A percentile compares a stretch with the other conserved stretches of the same genome.
Evolutionary conservation across 495 filamentous ascomycete genomes (phyloP).

Genomic region (Mycothermus thermophilus): DNA sequence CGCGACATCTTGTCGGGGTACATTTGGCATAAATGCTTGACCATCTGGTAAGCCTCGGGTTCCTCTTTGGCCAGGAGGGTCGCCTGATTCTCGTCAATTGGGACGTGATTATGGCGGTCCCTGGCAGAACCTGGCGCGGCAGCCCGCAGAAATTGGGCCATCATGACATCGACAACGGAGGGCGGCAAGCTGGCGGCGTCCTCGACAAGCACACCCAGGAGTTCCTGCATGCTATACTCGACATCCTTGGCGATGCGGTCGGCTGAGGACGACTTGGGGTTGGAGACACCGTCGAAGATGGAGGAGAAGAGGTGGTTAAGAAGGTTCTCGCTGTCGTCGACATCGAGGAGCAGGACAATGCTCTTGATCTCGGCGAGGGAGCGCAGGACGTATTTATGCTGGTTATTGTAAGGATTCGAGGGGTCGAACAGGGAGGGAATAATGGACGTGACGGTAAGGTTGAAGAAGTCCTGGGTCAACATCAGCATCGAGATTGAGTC

Average conservation of each 20-base stretch:
- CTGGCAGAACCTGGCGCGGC: conserved; percentile 47
- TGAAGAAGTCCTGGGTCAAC: conserved; percentile 69
- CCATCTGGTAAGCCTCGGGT: conserved; percentile 89
- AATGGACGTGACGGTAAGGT: conserved; percentile 66
- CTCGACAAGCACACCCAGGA: conserved; percentile 75
- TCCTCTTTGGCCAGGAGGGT: conserved; percentile 72
- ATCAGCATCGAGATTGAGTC: conserved; percentile 6
- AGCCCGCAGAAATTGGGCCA: conserved; percentile 86
- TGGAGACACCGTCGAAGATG: conserved; percentile 88
- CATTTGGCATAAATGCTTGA: conserved; percentile 81
- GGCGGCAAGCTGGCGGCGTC: conserved; percentile 67
- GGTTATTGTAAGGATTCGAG: conserved; percentile 77
- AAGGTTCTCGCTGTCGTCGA: conserved; percentile 62
- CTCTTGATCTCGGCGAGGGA: conserved; percentile 90
- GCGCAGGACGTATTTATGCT: conserved; percentile 78
- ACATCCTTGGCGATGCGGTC: conserved; percentile 81
- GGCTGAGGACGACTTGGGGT: conserved; percentile 55
- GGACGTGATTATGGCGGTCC: conserved; percentile 36
- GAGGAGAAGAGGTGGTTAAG: conserved; percentile 66
- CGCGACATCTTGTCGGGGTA: conserved; percentile 87
- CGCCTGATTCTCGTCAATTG: conserved; percentile 42
- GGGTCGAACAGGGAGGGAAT: conserved; percentile 80
- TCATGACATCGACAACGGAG: conserved; percentile 81
- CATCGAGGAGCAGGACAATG: conserved; percentile 83
- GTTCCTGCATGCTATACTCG: conserved; percentile 76